Conservation (phyloP, 176 grass and related monocot species). For the Oropetium thomaeum region DNA sequence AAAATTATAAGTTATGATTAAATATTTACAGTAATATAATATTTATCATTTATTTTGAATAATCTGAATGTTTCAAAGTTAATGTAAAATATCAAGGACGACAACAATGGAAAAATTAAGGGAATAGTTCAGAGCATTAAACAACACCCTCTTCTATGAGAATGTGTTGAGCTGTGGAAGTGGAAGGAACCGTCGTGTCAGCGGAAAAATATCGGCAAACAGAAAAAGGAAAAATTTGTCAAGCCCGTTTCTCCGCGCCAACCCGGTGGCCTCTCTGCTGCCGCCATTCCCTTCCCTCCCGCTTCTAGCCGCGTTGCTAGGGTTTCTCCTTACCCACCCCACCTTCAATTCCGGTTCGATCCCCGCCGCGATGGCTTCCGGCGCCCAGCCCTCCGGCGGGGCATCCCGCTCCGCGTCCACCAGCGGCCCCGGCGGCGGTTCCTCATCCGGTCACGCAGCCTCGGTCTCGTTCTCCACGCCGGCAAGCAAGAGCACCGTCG, state of each 20-base stretch:
- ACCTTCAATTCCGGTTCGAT: constrained; percentile 28
- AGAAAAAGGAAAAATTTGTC: not conserved
- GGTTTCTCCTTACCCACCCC: constrained; percentile 36
- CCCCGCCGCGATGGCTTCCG: constrained; percentile 37
- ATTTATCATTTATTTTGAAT: too few relatives aligned
- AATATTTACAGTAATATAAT: too few relatives aligned
- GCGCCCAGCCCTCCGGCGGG: constrained; percentile 40
- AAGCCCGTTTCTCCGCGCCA: constrained; percentile 46
- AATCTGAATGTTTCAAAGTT: too few relatives aligned
- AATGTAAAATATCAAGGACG: too few relatives aligned
- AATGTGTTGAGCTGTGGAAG: too few relatives aligned
- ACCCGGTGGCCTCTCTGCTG: too few relatives aligned
- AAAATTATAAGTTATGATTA: too few relatives aligned
- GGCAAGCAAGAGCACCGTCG: constrained; percentile 70
- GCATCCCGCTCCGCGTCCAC: constrained; percentile 43
- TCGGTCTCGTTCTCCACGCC: constrained; percentile 61
- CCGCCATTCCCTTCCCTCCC: constrained; percentile 11
- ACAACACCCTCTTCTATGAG: too few relatives aligned
- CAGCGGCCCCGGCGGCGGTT: constrained; percentile 46
- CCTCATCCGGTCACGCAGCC: constrained; percentile 40
- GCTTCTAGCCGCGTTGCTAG: constrained; percentile 32
- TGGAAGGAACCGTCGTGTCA: too few relatives aligned
- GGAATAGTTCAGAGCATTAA: too few relatives aligned
- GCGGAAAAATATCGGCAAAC: not conserved
- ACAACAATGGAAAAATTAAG: too few relatives aligned